These are phyloP conservation scores for Hortiboletus flavorubellus DNA, from an alignment of 768 basidiomycete species.

Conservation along the genomic window DNA sequence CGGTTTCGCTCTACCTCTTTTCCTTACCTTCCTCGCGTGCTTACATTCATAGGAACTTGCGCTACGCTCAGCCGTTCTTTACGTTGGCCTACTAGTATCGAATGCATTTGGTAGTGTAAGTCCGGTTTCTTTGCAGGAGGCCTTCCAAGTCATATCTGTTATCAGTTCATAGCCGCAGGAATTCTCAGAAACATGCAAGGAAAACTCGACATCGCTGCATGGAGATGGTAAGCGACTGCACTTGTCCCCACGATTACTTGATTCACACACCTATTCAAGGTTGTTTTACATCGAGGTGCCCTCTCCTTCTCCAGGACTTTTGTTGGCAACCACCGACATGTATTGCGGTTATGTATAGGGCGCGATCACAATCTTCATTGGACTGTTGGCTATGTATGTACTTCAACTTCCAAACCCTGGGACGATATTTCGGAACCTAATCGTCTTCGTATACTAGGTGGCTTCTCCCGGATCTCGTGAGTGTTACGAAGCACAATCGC, in stretches of 20 bases:
- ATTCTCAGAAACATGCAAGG: constrained; percentile 70
- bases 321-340: neutral
- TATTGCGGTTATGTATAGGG: constrained; percentile 39
- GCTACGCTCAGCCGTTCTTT: constrained; percentile 59
- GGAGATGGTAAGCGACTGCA: constrained; percentile 52
- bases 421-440: neutral
- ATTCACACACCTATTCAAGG: constrained; percentile 35
- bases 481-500: constrained; percentile 13
- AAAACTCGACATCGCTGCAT: constrained; percentile 59
- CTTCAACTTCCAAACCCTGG: neutral
- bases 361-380: constrained; percentile 57
- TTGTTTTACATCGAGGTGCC: constrained; percentile 66
- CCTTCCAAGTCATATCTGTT: neutral
- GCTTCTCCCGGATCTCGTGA: constrained; percentile 58
- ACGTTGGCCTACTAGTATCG: constrained; percentile 56
- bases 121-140: neutral
- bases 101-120: constrained; percentile 66
- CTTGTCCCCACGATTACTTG: neutral
- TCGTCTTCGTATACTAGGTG: constrained; percentile 38
- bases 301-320: neutral
- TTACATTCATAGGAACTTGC: constrained; percentile 49
- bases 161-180: constrained; percentile 70
- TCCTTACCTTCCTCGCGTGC: neutral
- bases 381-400: constrained; percentile 48
- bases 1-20: neutral